Percentiles rank a stretch among this genome's conserved stretches.
Evolutionary conservation across 2,329 filamentous ascomycete species (phyloP).

Genomic region (Ceratocystis cubensis): DNA sequence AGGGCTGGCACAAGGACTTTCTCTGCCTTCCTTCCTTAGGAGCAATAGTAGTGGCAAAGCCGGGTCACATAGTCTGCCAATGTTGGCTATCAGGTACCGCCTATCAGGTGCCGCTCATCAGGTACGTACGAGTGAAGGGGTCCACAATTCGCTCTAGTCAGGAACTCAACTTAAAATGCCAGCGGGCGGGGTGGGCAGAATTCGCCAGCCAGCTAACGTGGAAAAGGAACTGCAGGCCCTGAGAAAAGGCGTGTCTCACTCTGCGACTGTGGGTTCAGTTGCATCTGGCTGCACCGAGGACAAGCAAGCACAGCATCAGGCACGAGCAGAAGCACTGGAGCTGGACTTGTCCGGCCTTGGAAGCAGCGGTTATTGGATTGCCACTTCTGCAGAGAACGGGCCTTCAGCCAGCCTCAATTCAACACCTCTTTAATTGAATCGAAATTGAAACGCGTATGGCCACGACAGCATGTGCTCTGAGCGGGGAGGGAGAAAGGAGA

Average conservation of each 20-base stretch:
- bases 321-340: neutral
- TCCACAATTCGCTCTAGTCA: neutral
- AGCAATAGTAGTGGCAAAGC: neutral
- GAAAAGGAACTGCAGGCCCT: neutral
- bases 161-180: neutral
- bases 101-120: no score
- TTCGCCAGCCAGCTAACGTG: neutral
- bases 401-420: neutral
- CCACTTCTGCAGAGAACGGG: neutral
- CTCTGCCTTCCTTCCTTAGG: neutral
- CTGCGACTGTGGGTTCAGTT: neutral
- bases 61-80: neutral
- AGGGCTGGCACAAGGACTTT: neutral
- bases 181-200: neutral
- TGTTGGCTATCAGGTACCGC: neutral
- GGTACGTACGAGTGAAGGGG: neutral
- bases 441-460: constrained; percentile 9
- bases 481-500: neutral
- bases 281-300: neutral
- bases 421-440: neutral
- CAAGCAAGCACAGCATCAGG: neutral
- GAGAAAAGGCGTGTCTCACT: neutral
- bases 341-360: neutral
- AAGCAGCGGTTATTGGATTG: neutral
- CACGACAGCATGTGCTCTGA: constrained; percentile 8